Conservation (phyloP, 176 grass and related monocot species). For the Pharus latifolius region DNA sequence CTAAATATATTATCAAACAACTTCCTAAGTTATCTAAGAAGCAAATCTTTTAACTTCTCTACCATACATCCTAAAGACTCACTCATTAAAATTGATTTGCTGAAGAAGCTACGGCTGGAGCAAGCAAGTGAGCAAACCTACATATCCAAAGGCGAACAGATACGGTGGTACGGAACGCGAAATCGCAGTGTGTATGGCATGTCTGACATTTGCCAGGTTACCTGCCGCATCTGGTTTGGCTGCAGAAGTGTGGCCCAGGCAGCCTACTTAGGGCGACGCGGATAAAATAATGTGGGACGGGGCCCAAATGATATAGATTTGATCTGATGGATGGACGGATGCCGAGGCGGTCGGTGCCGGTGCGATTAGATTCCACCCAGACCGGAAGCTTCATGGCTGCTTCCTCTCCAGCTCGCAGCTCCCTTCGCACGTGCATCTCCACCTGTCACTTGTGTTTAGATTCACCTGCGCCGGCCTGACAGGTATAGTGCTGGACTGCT, state of each 20-base stretch:
- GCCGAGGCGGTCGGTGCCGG: slow-evolving; percentile 22
- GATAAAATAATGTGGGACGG: not conserved
- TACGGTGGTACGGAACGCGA: too few relatives aligned
- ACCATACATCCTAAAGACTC: too few relatives aligned
- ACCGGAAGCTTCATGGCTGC: slow-evolving; percentile 13
- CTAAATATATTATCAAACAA: too few relatives aligned
- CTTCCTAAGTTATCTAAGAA: too few relatives aligned
- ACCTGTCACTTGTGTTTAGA: slow-evolving; percentile 11
- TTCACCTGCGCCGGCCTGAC: not conserved
- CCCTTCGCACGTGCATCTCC: not conserved
- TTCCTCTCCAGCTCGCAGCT: not conserved
- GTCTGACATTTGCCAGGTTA: slow-evolving; percentile 28
- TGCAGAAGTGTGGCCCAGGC: not conserved
- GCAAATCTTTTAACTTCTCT: too few relatives aligned
- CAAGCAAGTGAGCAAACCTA: too few relatives aligned
- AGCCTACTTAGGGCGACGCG: slow-evolving; percentile 6
- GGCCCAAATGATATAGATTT: not conserved
- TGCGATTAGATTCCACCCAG: not conserved
- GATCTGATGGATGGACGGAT: not conserved
- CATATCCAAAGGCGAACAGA: too few relatives aligned
- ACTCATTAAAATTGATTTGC: too few relatives aligned
- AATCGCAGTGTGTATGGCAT: too few relatives aligned
- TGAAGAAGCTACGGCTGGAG: too few relatives aligned
- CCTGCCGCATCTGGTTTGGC: not conserved
- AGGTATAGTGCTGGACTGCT: too few relatives aligned